Percentiles rank a stretch among this genome's conserved stretches.
These are phyloP conservation scores for Leccinum rimulosum DNA, from an alignment of 768 basidiomycete species.

Conservation along the genomic window DNA sequence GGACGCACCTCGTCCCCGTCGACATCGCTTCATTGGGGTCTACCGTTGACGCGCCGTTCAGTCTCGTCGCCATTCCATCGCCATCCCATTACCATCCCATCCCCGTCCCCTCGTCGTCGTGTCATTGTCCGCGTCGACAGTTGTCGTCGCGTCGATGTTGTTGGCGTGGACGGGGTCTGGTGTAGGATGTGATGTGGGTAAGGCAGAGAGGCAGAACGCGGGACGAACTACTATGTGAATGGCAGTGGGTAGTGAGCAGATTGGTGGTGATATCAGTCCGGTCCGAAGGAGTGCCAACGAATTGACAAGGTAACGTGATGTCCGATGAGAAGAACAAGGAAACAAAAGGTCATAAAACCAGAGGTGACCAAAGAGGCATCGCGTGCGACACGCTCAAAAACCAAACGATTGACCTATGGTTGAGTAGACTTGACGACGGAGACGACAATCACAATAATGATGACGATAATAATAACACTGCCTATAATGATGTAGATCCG, in stretches of 20 bases:
- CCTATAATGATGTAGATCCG: slow-evolving; percentile 88
- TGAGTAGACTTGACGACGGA: slow-evolving; percentile 43
- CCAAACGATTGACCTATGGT: slow-evolving; percentile 21
- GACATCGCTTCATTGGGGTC: too few species aligned
- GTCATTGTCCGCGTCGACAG: too few species aligned
- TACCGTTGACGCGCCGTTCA: too few species aligned
- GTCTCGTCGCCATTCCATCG: too few species aligned
- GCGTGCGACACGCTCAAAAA: neutral
- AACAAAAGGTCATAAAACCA: neutral
- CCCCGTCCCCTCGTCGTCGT: too few species aligned
- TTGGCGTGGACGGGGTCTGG: slow-evolving; percentile 67
- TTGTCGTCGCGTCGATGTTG: too few species aligned
- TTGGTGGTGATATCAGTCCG: slow-evolving; percentile 7
- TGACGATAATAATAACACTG: slow-evolving; percentile 44
- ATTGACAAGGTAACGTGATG: neutral
- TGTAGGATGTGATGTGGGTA: slow-evolving; percentile 43
- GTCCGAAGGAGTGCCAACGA: slow-evolving; percentile 22
- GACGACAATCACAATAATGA: slow-evolving; percentile 58
- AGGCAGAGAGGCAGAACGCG: too few species aligned
- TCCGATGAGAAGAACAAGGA: slow-evolving; percentile 6
- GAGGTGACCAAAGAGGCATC: neutral
- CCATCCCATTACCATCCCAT: too few species aligned
- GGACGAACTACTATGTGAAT: slow-evolving; percentile 18
- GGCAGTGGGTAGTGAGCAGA: slow-evolving; percentile 4
- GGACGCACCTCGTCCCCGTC: too few species aligned